Evolutionary conservation across 441 rosid genomes (phyloP).

Genomic region (Melastoma candidum): DNA sequence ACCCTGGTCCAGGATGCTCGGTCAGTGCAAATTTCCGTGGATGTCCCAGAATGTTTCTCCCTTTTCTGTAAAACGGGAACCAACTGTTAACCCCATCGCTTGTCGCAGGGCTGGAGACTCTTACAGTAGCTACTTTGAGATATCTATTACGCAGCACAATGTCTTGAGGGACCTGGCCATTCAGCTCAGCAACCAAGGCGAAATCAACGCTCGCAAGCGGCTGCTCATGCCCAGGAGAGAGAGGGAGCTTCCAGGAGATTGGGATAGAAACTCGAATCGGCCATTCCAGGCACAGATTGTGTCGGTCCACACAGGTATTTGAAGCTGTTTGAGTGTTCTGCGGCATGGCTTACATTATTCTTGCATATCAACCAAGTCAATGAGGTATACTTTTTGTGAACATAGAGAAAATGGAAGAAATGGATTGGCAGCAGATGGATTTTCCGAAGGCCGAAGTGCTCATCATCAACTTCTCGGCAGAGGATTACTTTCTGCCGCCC

Average conservation of each 20-base stretch:
- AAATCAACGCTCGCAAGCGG: constrained; percentile 35
- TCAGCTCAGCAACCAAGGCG: constrained; percentile 41
- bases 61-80: neutral
- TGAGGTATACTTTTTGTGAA: constrained; percentile 3
- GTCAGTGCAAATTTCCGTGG: constrained; percentile 18
- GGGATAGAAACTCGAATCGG: constrained; percentile 57
- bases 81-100: constrained; percentile 7
- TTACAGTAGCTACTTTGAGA: constrained; percentile 59
- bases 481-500: constrained; percentile 61
- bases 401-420: constrained; percentile 65
- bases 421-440: constrained; percentile 65
- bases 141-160: constrained; percentile 66
- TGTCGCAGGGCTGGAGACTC: constrained; percentile 49
- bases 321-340: neutral
- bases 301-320: constrained; percentile 65
- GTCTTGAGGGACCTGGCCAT: constrained; percentile 75
- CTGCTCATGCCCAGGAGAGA: constrained; percentile 69
- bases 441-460: constrained; percentile 84
- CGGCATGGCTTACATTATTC: too few relatives aligned
- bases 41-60: neutral
- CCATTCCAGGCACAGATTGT: constrained; percentile 62
- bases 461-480: constrained; percentile 52
- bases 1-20: constrained; percentile 65
- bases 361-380: too few relatives aligned
- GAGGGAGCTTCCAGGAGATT: constrained; percentile 48